A percentile compares a stretch with the other conserved stretches of the same genome.
phyloP scores from a whole-genome alignment of 768 basidiomycete genomes.

The Pisolithus microcarpus region DNA sequence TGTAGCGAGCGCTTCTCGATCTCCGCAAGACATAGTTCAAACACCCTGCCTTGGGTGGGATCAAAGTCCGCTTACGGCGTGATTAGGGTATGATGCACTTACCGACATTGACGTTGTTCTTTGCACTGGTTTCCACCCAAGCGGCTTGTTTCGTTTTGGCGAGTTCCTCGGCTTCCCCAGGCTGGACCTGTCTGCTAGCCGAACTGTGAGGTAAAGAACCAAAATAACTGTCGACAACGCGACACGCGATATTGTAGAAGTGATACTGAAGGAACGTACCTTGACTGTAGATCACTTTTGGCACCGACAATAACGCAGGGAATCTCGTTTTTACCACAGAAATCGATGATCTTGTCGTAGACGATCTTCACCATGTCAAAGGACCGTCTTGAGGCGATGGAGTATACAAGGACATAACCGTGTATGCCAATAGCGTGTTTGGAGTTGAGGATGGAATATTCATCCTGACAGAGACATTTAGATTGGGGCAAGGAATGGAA shows the following conservation, averaged over 20 bases:
- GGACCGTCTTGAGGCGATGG: conserved; percentile 79
- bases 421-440: conserved; percentile 97
- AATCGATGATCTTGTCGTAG: conserved; percentile 89
- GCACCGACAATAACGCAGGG: conserved; percentile 94
- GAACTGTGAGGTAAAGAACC: conserved; percentile 29
- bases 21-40: conserved; percentile 76
- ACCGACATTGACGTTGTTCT: conserved; percentile 84
- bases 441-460: conserved; percentile 88
- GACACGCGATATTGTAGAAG: conserved; percentile 5
- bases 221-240: conserved; percentile 13
- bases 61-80: conserved; percentile 3
- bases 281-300: conserved; percentile 74
- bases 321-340: conserved; percentile 74
- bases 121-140: conserved; percentile 86
- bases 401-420: conserved; percentile 95
- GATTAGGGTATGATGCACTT: conserved; percentile 31
- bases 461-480: conserved; percentile 52
- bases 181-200: conserved; percentile 62
- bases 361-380: conserved; percentile 94
- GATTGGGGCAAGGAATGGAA: conserved; percentile 2
- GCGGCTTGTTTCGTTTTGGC: conserved; percentile 67
- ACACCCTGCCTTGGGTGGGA: conserved; percentile 56
- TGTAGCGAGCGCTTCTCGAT: conserved; percentile 70
- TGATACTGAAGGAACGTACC: conserved; percentile 41
- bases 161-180: conserved; percentile 66